Conservation (phyloP, 225 moss, liverwort and hornwort genomes). For the Straminergon stramineum region DNA sequence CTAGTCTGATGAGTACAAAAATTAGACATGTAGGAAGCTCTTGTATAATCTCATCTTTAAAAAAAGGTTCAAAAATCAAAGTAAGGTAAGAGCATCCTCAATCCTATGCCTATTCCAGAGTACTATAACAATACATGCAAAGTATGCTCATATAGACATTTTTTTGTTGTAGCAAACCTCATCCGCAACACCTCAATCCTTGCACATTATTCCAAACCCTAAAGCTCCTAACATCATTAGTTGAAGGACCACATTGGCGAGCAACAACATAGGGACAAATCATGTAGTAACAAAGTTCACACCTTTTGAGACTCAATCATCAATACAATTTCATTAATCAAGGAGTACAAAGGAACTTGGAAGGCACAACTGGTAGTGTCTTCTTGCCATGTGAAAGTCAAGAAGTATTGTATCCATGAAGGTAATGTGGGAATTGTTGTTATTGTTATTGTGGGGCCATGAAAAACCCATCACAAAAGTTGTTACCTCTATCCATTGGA, state of each 20-base stretch:
- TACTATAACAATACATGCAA: accelerated
- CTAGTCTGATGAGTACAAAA: accelerated
- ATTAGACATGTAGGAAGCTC: accelerated
- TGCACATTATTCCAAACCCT: background rate
- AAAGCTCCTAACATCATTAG: background rate
- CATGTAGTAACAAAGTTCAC: accelerated
- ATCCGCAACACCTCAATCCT: accelerated
- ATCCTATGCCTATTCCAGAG: accelerated
- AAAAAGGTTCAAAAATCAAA: background rate
- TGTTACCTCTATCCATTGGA: too few relatives aligned
- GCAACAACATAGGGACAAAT: background rate
- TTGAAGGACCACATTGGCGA: background rate
- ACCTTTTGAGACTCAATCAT: too few relatives aligned
- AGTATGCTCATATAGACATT: accelerated
- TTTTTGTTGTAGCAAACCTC: background rate
- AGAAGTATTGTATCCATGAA: accelerated
- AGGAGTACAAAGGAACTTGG: accelerated
- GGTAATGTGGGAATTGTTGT: too few relatives aligned
- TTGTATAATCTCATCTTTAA: background rate
- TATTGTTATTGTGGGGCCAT: too few relatives aligned
- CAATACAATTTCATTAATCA: background rate
- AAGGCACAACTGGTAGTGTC: too few relatives aligned
- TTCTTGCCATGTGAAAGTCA: accelerated
- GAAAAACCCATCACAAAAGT: too few relatives aligned
- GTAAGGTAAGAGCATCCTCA: background rate